Evolutionary conservation across 73 alveolate genomes (phyloP).

Genomic region (Paramecium pentaurelia): DNA sequence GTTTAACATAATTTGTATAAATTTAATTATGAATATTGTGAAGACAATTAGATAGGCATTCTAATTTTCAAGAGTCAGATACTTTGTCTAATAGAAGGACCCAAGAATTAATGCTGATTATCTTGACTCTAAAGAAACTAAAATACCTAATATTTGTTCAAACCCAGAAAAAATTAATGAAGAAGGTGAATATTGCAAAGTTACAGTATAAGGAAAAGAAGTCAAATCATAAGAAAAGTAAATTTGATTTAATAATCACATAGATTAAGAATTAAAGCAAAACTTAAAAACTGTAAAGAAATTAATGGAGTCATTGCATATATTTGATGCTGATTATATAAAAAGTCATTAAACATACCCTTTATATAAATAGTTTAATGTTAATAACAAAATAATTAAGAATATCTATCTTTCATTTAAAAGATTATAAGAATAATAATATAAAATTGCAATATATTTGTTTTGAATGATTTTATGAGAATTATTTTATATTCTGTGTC

Average conservation of each 20-base stretch:
- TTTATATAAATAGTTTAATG: not conserved
- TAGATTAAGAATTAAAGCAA: not conserved
- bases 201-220: not conserved
- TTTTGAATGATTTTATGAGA: not conserved
- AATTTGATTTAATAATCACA: not conserved
- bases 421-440: not conserved
- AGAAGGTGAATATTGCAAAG: not conserved
- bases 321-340: not conserved
- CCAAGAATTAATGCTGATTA: not conserved
- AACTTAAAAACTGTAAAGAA: not conserved
- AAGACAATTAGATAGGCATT: not conserved
- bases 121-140: not conserved
- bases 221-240: not conserved
- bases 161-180: not conserved
- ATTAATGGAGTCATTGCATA: constrained; percentile 5
- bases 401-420: not conserved
- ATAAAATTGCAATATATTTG: not conserved
- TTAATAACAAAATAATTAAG: not conserved
- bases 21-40: not conserved
- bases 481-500: not conserved
- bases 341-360: not conserved
- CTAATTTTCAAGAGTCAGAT: not conserved
- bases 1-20: not conserved
- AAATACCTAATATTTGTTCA: not conserved
- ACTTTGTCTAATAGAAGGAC: not conserved